phyloP scores from a whole-genome alignment of 2,329 filamentous ascomycete genomes.

The Talaromyces pinophilus region DNA sequence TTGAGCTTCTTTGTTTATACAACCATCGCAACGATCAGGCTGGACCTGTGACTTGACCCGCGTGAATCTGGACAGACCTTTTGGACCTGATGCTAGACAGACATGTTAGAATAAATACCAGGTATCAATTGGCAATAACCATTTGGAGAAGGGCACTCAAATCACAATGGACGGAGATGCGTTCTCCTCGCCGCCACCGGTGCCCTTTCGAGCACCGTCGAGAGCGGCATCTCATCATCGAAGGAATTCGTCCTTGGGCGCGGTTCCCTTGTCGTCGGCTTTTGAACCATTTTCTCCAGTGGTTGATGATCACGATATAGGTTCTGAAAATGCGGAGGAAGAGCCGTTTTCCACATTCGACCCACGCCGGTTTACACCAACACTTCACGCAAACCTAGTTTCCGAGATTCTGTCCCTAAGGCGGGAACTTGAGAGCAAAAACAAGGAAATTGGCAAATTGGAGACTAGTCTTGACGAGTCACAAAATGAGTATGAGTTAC shows the following conservation, averaged over 20 bases:
- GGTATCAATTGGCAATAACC: constrained; percentile 5
- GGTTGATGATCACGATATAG: constrained; percentile 41
- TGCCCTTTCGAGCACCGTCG: constrained; percentile 67
- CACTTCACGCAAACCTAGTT: constrained; percentile 88
- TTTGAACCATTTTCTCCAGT: constrained; percentile 45
- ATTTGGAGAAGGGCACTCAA: neutral
- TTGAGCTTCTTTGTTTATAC: neutral
- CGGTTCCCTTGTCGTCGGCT: constrained; percentile 61
- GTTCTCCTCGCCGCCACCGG: constrained; percentile 66
- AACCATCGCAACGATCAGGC: constrained; percentile 15
- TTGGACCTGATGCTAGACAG: constrained; percentile 7
- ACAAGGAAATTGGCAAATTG: constrained; percentile 79
- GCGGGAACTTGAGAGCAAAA: constrained; percentile 87
- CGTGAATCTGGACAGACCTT: neutral
- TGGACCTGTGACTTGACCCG: constrained; percentile 5
- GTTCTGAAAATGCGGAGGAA: constrained; percentile 38
- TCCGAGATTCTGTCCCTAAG: constrained; percentile 88
- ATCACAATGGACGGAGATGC: constrained; percentile 14
- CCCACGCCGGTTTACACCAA: constrained; percentile 90
- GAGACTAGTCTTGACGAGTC: constrained; percentile 72
- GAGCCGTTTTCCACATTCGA: constrained; percentile 77
- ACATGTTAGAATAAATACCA: constrained; percentile 14
- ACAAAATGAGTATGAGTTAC: constrained; percentile 71
- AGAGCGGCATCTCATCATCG: constrained; percentile 61
- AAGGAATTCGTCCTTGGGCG: constrained; percentile 65